Conservation (phyloP, 805 yeast genomes). For the Grigorovia yakushimaensis region DNA sequence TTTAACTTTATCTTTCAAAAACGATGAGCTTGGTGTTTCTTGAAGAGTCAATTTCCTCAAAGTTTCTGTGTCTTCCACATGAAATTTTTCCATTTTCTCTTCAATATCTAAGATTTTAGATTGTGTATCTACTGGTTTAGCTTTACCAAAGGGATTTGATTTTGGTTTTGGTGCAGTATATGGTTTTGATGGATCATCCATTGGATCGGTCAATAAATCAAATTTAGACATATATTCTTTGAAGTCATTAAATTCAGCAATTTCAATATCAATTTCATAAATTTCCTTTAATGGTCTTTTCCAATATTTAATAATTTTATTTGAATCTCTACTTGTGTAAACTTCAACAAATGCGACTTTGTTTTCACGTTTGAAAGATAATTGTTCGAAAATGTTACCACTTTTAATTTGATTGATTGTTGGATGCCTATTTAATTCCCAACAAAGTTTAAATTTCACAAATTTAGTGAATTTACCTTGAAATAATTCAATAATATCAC, state of each 20-base stretch:
- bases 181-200: constrained; percentile 19
- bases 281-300: constrained; percentile 29
- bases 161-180: constrained; percentile 29
- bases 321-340: constrained; percentile 32
- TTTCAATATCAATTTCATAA: constrained; percentile 26
- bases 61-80: constrained; percentile 37
- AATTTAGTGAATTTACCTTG: constrained; percentile 50
- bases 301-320: constrained; percentile 27
- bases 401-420: constrained; percentile 53
- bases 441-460: constrained; percentile 51
- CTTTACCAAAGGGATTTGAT: constrained; percentile 70
- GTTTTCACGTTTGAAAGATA: constrained; percentile 46
- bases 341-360: constrained; percentile 38
- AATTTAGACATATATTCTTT: constrained; percentile 25
- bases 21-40: constrained; percentile 4
- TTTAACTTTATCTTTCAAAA: constrained; percentile 10
- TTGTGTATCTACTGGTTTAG: constrained; percentile 75
- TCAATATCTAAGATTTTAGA: constrained; percentile 58
- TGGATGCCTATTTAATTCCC: constrained; percentile 50
- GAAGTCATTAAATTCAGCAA: constrained; percentile 34
- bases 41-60: constrained; percentile 20
- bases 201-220: constrained; percentile 19
- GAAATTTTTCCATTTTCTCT: constrained; percentile 33
- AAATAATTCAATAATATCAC: constrained; percentile 48
- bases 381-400: constrained; percentile 45